Evolutionary conservation across 352 stramenopile species (phyloP), one percentile per base, ranked within the genome.

Genomic region (Pythium oligandrum): DNA sequence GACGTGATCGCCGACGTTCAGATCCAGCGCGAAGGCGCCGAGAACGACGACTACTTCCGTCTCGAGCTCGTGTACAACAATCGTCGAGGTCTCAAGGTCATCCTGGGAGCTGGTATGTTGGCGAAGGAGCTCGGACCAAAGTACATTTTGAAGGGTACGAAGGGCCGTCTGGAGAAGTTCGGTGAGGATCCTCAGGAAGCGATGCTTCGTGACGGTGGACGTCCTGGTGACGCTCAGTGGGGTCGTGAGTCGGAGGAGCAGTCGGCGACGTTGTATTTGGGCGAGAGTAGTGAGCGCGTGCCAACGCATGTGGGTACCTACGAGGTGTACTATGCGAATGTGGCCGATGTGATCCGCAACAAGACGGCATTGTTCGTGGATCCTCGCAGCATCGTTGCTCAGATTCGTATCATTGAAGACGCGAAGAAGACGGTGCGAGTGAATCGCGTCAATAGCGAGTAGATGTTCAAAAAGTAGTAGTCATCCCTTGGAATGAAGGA

Each of bases 21-120:
- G 64, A 86, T 86, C 57, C 80, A 90, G 58, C 77, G 80, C 7
- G 73, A 84, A 61, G 77, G 75, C 31, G 61, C 63, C 3, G 63
- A 74, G 60, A 88, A 80, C 49, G 80, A 90, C 40, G 80, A 90
- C 53, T 90, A 73, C 71, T 90, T 90, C 63, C 68, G 64, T 43
- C 64, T 90, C 33, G 64, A 87, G 64, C 75, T 86, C 64, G 76
- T 78, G 52, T 88, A 87, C 61, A 48, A 50, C 10, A 48, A 58
- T 26, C 71, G 65, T 17, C 73, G 75, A 3, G 40, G 71, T 45
- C 56, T 82, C 0, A 54, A 83, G 37, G 72, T 90, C 26, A 61
- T 90, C 30, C 57, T 88, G 49, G 81, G 65, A 2, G 77, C 80
- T 6, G 75, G 80, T 1, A 88, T 86, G 75, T 64, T 90, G 32